Evolutionary conservation across 2,329 filamentous ascomycete species (phyloP), one percentile per base, ranked within the genome.

Genomic region (Arthroderma sp.): DNA sequence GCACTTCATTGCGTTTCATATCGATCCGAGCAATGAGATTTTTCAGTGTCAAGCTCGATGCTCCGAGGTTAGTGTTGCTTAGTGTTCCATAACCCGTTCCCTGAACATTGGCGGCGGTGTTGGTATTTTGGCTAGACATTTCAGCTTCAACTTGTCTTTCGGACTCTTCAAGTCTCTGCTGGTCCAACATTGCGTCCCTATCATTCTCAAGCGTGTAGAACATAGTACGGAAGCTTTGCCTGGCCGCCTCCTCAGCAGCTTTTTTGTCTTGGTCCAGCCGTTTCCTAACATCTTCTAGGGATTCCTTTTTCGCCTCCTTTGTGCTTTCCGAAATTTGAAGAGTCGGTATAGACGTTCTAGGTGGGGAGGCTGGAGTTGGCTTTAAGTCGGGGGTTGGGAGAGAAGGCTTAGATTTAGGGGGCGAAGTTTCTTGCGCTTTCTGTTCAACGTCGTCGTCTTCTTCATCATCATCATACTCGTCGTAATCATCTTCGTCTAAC

Each of bases 171-270:
- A 98, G 74, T 62, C 89, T 86, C 63, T 96, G 87, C 64, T 98
- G 91, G 63, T 98, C 91, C 46, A 96, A 67, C 91, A 98, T 96
- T 40, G 91, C 91, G 55, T 89, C 86, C 45, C 85, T 78, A 60
- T 98, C 91, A 61, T 89, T 91, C 64, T 98, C 91, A 30, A 96
- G 73, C 1, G 91, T 95, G 63, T 94, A 89, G 64, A 96, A 94
- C 52, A 94, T 75, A 6, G 86, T 93, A 59, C 94, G 83, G 63
- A 95, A 96, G 65, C 83, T 91, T 56, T 80, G 78, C 66, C 87
- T 87, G 37, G 86, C 91, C 42, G 84, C 82, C 58, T 94, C 86
- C 58, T 94, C 89, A 40, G 85, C 88, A 29, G 84, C 85, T 61
- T 82, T 88, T 61, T 91, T 91, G 53, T 86, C 85, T 59, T 94